Conservation (phyloP, 352 stramenopile species). For the Phytophthora meadii region DNA sequence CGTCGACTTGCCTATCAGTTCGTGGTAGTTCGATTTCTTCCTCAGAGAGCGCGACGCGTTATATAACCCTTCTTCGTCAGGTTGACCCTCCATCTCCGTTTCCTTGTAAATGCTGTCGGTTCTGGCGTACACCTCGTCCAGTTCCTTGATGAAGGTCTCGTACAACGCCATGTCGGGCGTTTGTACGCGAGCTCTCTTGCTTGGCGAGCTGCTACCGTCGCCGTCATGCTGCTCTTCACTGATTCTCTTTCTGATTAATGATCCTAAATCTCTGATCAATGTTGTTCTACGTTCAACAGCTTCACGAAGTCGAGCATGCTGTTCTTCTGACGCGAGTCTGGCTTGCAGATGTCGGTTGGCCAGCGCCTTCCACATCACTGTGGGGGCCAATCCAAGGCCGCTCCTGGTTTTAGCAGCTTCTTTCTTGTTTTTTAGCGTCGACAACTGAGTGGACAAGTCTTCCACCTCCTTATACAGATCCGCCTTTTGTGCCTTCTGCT, state of each 20-base stretch:
- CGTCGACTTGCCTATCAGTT: conserved; percentile 20
- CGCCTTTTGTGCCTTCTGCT: conserved; percentile 29
- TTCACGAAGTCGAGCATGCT: conserved; percentile 21
- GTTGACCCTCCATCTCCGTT: background rate
- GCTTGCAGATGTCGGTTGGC: conserved; percentile 27
- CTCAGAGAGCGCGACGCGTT: background rate
- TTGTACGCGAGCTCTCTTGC: conserved; percentile 16
- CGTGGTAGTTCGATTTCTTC: conserved; percentile 13
- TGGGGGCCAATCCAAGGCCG: conserved; percentile 1
- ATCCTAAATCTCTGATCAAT: conserved; percentile 20
- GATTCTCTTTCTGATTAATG: conserved; percentile 29
- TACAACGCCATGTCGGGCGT: conserved; percentile 28
- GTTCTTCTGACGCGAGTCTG: conserved; percentile 26
- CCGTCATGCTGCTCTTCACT: conserved; percentile 21
- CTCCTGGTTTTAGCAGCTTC: conserved; percentile 1
- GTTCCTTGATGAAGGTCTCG: conserved; percentile 30
- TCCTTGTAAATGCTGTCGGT: conserved; percentile 28
- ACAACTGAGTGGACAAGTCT: conserved; percentile 21
- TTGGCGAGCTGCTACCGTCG: background rate
- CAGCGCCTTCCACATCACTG: conserved; percentile 30
- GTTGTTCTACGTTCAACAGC: conserved; percentile 19
- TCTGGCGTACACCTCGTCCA: conserved; percentile 34
- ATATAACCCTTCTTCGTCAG: background rate
- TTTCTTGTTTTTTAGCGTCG: conserved; percentile 14
- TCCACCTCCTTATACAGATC: conserved; percentile 21